Conservation (phyloP, 2,329 filamentous ascomycete species). For the Alternaria burnsii region DNA sequence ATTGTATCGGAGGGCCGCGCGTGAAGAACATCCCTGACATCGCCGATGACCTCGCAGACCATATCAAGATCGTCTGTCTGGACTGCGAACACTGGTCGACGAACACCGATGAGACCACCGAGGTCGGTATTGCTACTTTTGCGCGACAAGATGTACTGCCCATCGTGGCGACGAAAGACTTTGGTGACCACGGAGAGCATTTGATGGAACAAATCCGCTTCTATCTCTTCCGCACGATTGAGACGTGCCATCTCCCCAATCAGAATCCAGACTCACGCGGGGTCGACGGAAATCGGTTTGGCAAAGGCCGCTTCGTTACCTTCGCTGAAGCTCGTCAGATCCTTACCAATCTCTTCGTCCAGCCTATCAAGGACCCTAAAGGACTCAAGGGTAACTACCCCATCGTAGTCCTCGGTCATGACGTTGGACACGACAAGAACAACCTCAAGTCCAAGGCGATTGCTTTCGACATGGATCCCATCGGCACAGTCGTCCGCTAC, state of each 20-base stretch:
- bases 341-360: constrained; percentile 23
- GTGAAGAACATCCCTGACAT: constrained; percentile 3
- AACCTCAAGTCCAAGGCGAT: constrained; percentile 27
- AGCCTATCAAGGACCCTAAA: constrained; percentile 14
- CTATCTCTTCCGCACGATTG: constrained; percentile 31
- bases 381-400: constrained; percentile 24
- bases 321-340: constrained; percentile 18
- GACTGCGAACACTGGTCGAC: constrained; percentile 36
- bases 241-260: constrained; percentile 29
- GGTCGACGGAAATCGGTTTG: constrained; percentile 33
- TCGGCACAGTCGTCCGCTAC: constrained; percentile 23
- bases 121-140: constrained; percentile 31
- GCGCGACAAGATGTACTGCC: constrained; percentile 5
- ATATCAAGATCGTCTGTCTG: constrained; percentile 28
- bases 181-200: constrained; percentile 26
- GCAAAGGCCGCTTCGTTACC: constrained; percentile 29
- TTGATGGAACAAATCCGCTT: constrained; percentile 31
- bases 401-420: constrained; percentile 36
- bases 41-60: constrained; percentile 16
- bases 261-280: constrained; percentile 13
- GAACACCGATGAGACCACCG: constrained; percentile 32
- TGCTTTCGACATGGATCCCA: constrained; percentile 18
- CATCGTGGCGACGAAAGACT: background rate
- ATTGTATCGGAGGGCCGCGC: constrained; percentile 13
- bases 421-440: constrained; percentile 27